These are phyloP conservation scores for Perilla frutescens DNA, from an alignment of 257 asterid genomes.

Conservation along the genomic window DNA sequence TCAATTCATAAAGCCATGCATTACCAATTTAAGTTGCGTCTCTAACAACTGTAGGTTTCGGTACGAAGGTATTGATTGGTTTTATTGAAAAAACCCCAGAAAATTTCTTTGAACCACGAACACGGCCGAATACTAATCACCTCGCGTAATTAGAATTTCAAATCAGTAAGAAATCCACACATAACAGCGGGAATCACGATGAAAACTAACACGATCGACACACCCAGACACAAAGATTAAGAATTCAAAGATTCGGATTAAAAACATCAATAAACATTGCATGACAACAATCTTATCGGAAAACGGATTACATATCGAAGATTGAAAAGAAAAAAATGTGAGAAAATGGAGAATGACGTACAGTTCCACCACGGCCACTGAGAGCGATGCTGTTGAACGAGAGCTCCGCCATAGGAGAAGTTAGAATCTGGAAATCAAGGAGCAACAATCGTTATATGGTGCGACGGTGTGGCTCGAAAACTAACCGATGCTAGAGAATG, in stretches of 20 bases:
- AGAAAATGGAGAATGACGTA: slow-evolving; percentile 19
- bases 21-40: not conserved
- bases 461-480: slow-evolving; percentile 27
- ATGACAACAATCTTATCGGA: not conserved
- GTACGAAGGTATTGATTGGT: not conserved
- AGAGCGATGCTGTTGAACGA: slow-evolving; percentile 38
- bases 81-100: not conserved
- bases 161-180: not conserved
- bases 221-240: too few species aligned
- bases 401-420: slow-evolving; percentile 35
- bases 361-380: slow-evolving; percentile 43
- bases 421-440: not conserved
- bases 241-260: not conserved
- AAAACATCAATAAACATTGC: not conserved
- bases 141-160: not conserved
- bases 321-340: not conserved
- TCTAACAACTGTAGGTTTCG: not conserved
- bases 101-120: not conserved
- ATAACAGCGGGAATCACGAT: not conserved
- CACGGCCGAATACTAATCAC: not conserved
- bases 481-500: too few species aligned
- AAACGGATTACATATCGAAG: not conserved
- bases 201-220: not conserved
- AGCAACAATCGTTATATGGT: slow-evolving; percentile 17
- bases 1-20: not conserved